Evolutionary conservation across 2,329 filamentous ascomycete genomes (phyloP), one percentile per base, ranked within the genome.

Genomic region (Ophiocordyceps robertsii): DNA sequence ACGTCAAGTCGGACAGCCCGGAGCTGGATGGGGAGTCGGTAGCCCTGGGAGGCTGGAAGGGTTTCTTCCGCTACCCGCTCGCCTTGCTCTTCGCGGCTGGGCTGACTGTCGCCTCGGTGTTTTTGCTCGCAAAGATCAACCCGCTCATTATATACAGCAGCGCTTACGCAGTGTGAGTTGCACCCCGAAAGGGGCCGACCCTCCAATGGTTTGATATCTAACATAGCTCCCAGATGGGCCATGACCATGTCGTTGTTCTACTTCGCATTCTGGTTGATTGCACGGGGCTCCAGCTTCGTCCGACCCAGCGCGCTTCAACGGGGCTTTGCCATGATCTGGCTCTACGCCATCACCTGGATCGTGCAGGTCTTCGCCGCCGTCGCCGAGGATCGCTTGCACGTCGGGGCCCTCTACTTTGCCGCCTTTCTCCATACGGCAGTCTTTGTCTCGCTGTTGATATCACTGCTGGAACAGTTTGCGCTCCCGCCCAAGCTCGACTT

Each of bases 121-220:
- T 84, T 51, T 62, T 96, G 41, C 54, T 94, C 36, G 75, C 76
- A 32, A 93, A 92, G 60, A 66, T 90, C 56, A 96, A 96, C 56
- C 88, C 90, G 1, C 75, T 86, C 53, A 87, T 96, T 52, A 69
- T 92, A n/a, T 92, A 95, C 64, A 89, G 86, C 62, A 93, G 84
- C 53, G 73, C 80, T 39, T 96, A 92, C 58, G 72, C 84, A 6
- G 82, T 95, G 55, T 73, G 56, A 59, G 70, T 64, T 9, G 5
- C n/a, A 16, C 6, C n/a, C 17, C 8, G 33, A 32, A 32, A 32
- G 12, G 12, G 12, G 12, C 6, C 8, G 31, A 13, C 11, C 9
- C 9, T 6, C 24, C 24, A 24, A 32, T 32, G 30, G 14, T 4
- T 4, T 11, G 12, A 13, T 17, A 6, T n/a, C 9, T 16, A 9